These are phyloP conservation scores for Thyridium curvatum DNA, from an alignment of 2,329 filamentous ascomycete genomes.

Conservation along the genomic window DNA sequence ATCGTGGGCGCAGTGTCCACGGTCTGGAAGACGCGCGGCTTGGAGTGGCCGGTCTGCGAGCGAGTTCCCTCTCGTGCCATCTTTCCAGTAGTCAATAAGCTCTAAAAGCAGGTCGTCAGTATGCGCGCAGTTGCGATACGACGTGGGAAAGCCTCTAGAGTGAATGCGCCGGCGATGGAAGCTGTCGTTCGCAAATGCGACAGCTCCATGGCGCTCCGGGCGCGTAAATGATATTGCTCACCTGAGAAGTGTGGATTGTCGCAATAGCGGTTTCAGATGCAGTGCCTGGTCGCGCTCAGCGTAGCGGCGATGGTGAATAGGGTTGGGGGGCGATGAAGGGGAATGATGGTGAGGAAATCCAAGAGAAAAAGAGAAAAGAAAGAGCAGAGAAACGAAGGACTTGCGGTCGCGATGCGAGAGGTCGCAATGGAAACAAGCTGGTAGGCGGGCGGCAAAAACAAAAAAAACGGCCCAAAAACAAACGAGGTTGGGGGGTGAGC, in stretches of 20 bases:
- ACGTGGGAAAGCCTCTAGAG: too few relatives aligned
- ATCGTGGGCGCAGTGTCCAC: conserved; percentile 41
- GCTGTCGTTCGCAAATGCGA: neutral
- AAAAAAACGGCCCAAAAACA: neutral
- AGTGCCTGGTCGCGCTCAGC: too few relatives aligned
- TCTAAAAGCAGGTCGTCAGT: too few relatives aligned
- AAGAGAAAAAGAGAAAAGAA: neutral
- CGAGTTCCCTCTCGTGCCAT: conserved; percentile 47
- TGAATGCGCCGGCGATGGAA: too few relatives aligned
- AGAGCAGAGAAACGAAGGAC: neutral
- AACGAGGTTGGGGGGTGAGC: neutral
- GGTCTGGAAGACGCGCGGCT: conserved; percentile 43
- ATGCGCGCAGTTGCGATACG: too few relatives aligned
- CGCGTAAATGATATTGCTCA: conserved; percentile 1
- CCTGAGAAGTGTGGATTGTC: neutral
- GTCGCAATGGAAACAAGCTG: conserved; percentile 3
- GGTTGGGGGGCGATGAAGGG: neutral
- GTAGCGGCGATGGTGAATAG: neutral
- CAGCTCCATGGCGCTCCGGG: neutral
- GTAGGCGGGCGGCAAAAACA: conserved; percentile 1
- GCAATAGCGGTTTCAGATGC: neutral
- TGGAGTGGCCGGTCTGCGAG: conserved; percentile 45
- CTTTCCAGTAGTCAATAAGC: neutral
- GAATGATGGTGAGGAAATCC: neutral
- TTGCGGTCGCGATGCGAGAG: conserved; percentile 1